Percentiles rank a stretch among this genome's conserved stretches.
Conservation (phyloP, 129 eudicot species). For the Flaveria linearis region DNA sequence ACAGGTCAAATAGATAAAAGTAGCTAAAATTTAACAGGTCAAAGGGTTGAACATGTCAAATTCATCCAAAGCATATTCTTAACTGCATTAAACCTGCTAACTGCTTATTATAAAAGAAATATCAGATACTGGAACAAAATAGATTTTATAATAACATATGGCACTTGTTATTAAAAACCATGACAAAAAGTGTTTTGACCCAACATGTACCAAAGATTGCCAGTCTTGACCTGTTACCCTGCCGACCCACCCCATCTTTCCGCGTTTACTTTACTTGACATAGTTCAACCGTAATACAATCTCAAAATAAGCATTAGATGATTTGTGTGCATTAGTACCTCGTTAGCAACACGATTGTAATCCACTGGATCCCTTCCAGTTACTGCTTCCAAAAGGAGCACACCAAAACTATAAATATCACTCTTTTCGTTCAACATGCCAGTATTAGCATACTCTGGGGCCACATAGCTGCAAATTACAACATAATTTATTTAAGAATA, state of each 20-base stretch:
- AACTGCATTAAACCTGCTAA: background rate
- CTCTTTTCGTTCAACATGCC: constrained; percentile 94
- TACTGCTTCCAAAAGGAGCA: constrained; percentile 72
- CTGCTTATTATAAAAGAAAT: background rate
- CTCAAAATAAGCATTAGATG: background rate
- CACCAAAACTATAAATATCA: constrained; percentile 94
- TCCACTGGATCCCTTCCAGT: constrained; percentile 98
- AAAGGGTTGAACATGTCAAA: background rate
- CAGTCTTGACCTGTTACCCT: background rate
- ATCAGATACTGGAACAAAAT: constrained; percentile 12
- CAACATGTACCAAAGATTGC: background rate
- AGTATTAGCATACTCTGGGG: constrained; percentile 92
- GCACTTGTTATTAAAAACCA: background rate
- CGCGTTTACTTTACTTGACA: background rate
- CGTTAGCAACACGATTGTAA: constrained; percentile 79
- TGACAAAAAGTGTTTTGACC: background rate
- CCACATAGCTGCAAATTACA: constrained; percentile 70
- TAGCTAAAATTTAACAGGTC: too few species aligned
- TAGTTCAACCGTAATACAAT: background rate
- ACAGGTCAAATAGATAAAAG: too few species aligned
- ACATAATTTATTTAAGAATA: background rate
- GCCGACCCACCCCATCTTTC: background rate
- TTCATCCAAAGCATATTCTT: background rate
- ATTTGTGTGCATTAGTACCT: constrained; percentile 47
- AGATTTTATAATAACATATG: background rate